These are phyloP conservation scores for Gossypium arboreum DNA, from an alignment of 345 rosid genomes.

Conservation along the genomic window DNA sequence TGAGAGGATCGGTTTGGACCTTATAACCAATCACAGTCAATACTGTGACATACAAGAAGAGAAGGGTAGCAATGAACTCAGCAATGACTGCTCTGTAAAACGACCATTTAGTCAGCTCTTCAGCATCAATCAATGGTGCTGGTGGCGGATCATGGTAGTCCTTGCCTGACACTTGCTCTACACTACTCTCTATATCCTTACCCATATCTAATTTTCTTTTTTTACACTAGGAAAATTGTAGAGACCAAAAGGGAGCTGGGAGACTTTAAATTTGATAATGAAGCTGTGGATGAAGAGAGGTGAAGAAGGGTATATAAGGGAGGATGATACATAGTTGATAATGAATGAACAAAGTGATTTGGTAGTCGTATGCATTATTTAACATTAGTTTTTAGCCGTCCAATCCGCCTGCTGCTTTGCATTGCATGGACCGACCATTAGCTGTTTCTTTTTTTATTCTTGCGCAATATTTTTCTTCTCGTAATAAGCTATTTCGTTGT, in stretches of 20 bases:
- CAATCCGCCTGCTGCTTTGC: slow-evolving; percentile 16
- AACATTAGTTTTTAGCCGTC: slow-evolving; percentile 14
- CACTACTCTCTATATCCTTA: slow-evolving; percentile 44
- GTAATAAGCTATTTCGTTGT: no score
- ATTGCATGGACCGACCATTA: slow-evolving; percentile 26
- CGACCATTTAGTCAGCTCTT: slow-evolving; percentile 67
- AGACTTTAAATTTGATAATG: neutral
- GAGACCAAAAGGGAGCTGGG: neutral
- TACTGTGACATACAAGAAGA: slow-evolving; percentile 67
- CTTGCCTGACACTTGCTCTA: slow-evolving; percentile 31
- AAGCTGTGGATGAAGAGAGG: neutral
- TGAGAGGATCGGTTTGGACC: slow-evolving; percentile 37
- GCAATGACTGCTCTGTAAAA: slow-evolving; percentile 74
- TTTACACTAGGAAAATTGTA: neutral
- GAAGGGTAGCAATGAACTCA: slow-evolving; percentile 79
- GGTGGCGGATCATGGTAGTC: slow-evolving; percentile 80
- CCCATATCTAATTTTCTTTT: slow-evolving; percentile 27
- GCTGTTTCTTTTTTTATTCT: neutral
- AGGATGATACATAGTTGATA: neutral
- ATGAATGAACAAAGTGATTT: slow-evolving; percentile 8
- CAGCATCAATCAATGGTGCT: slow-evolving; percentile 52
- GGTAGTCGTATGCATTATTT: neutral
- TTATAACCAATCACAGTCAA: slow-evolving; percentile 79
- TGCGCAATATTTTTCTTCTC: no score
- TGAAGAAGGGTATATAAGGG: slow-evolving; percentile 27